Percentiles rank a stretch among this genome's conserved stretches.
Conservation (phyloP, 192 early-diverging fungal species). For the Umbelopsis vinacea region DNA sequence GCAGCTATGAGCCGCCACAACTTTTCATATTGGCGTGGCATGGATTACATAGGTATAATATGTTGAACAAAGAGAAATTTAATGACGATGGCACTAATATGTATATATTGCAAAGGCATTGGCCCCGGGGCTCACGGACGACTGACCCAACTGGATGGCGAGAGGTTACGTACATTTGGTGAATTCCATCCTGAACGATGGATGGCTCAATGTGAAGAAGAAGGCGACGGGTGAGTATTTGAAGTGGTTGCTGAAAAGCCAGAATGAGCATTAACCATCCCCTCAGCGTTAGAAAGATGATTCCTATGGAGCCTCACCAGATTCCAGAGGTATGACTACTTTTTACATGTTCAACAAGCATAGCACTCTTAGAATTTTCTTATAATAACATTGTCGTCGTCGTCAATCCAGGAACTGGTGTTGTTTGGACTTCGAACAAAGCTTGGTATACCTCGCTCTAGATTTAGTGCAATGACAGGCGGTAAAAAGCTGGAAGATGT, state of each 20-base stretch:
- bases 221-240: constrained; percentile 48
- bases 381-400: not conserved
- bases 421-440: constrained; percentile 56
- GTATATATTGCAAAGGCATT: constrained; percentile 38
- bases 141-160: constrained; percentile 32
- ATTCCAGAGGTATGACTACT: constrained; percentile 28
- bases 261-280: not conserved
- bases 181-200: constrained; percentile 57
- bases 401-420: constrained; percentile 47
- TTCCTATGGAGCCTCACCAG: constrained; percentile 24
- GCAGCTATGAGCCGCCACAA: constrained; percentile 55
- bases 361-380: too few species aligned
- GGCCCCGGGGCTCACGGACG: constrained; percentile 63
- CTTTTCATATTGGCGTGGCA: constrained; percentile 58
- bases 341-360: too few species aligned
- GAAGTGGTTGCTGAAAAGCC: not conserved
- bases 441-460: constrained; percentile 39
- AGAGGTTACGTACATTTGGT: constrained; percentile 47
- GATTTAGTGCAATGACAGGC: constrained; percentile 36
- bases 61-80: not conserved
- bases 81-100: not conserved
- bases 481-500: constrained; percentile 46
- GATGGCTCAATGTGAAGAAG: constrained; percentile 49
- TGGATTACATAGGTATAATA: constrained; percentile 57
- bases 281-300: constrained; percentile 20